phyloP scores from a whole-genome alignment of 2,329 filamentous ascomycete species.

The Penicillium sp. region DNA sequence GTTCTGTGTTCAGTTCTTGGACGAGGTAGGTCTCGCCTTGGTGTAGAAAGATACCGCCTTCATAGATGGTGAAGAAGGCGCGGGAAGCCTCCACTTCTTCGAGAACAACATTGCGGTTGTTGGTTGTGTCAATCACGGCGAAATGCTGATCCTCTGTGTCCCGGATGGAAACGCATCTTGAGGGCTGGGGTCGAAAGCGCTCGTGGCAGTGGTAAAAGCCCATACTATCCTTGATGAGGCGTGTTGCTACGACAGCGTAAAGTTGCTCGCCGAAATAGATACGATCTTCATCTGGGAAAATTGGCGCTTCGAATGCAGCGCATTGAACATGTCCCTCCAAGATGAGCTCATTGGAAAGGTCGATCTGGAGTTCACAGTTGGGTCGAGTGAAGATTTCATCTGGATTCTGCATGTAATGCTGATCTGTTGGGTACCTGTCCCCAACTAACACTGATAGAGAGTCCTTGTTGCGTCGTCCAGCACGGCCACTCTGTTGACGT shows the following conservation, averaged over 20 bases:
- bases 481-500: constrained; percentile 89
- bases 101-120: constrained; percentile 78
- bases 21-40: constrained; percentile 94
- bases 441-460: constrained; percentile 87
- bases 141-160: constrained; percentile 92
- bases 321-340: constrained; percentile 94
- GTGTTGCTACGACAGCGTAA: constrained; percentile 67
- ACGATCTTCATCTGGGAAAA: constrained; percentile 72
- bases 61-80: constrained; percentile 95
- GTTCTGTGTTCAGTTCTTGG: constrained; percentile 80
- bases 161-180: constrained; percentile 80
- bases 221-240: constrained; percentile 70
- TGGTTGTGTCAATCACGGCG: constrained; percentile 81
- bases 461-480: constrained; percentile 88
- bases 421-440: constrained; percentile 86
- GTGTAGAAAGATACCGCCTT: constrained; percentile 94
- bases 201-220: constrained; percentile 91
- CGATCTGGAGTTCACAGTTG: constrained; percentile 85
- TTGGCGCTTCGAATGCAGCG: constrained; percentile 91
- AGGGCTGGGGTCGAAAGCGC: constrained; percentile 81
- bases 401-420: constrained; percentile 96
- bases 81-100: constrained; percentile 95
- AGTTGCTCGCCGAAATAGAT: constrained; percentile 79
- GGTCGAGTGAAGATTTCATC: constrained; percentile 88
- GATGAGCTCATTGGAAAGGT: constrained; percentile 87